phyloP scores from a whole-genome alignment of 108 stramenopile genomes.

The Craspedostauros australis region DNA sequence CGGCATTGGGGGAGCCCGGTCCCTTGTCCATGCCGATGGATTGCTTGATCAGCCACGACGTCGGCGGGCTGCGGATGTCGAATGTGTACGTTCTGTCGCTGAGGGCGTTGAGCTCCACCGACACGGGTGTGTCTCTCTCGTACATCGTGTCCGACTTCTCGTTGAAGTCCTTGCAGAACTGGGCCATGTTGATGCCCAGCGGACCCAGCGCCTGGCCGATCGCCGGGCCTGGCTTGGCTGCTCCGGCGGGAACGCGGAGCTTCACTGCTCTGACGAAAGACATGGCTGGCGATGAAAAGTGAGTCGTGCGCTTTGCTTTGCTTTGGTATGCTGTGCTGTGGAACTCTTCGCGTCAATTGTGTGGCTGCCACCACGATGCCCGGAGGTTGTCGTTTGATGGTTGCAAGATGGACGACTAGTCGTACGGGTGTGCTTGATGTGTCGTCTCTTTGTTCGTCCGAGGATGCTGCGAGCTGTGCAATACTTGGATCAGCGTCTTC shows the following conservation, averaged over 20 bases:
- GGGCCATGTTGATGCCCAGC: slow-evolving; percentile 93
- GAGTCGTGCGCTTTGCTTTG: too few relatives aligned
- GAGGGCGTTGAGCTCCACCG: slow-evolving; percentile 70
- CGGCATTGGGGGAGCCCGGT: slow-evolving; percentile 35
- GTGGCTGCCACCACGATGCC: too few relatives aligned
- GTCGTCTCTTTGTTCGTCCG: too few relatives aligned
- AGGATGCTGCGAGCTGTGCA: too few relatives aligned
- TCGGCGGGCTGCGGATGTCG: slow-evolving; percentile 74
- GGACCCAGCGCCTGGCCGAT: slow-evolving; percentile 95
- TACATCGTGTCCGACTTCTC: slow-evolving; percentile 64
- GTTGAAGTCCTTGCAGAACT: slow-evolving; percentile 94
- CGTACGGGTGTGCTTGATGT: too few relatives aligned
- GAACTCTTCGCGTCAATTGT: too few relatives aligned
- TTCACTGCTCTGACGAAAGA: slow-evolving; percentile 72
- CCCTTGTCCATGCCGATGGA: slow-evolving; percentile 79
- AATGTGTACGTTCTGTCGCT: slow-evolving; percentile 83
- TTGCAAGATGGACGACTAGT: too few relatives aligned
- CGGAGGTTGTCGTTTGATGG: too few relatives aligned
- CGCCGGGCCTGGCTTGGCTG: slow-evolving; percentile 83
- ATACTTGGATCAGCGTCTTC: too few relatives aligned
- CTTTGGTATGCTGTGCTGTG: too few relatives aligned
- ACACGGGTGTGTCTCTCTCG: slow-evolving; percentile 62
- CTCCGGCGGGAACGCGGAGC: slow-evolving; percentile 63
- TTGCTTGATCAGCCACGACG: slow-evolving; percentile 70
- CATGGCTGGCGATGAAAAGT: too few relatives aligned